Base-by-base conservation (phyloP, 2,329 filamentous ascomycete genomes). In the Colletotrichum liaoningense region DNA sequence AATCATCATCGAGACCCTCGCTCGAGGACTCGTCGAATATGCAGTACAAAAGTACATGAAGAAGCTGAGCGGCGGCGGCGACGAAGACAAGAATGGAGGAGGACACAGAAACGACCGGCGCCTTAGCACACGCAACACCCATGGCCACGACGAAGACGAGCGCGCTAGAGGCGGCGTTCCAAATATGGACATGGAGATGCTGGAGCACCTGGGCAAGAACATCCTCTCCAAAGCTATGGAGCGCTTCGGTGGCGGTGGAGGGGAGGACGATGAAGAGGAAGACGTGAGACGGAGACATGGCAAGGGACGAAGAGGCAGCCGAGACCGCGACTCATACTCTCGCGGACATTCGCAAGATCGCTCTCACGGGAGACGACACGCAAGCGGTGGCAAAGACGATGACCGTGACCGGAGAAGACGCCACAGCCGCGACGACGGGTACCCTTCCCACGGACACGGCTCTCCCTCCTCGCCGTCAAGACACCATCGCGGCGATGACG, bases 31-130 rank as follows among this genome's bases (percentile, higher is more conserved):
- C 19, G 70, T 74, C 2, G 65, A 60, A 7, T 74, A 73, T 33
- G 73, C 73, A 4, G 64, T 74, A 5, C 56, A 65, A 14, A 73
- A 73, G 33, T 74, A 74, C 69, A 64, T 68, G 33, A 62, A 65
- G 22, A 57, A 42, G 42, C 59, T 56, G 4, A 9, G 26, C 38
- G 59, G 38, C 52, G 60, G 57, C 54, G 52, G 3, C 7, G 63
- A 57, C 26, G 19, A 30, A 19, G 54, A 59, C 1, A 19, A 60
- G 2, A 28, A 42, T 24, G 63, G 60, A 26, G 67, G 26, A 26
- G 35, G 35, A 24, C 11, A 16, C 8, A 11, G 19, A 3, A 59
- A 70, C 38, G 49, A 65, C 52, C 49, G 33, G 26, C 42, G 70
- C 2, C 16, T 70, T 3, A 38, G 67, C n/a, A 16, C 55, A n/a